Conservation (phyloP, 495 filamentous ascomycete genomes). For the Thermochaetoides thermophila region DNA sequence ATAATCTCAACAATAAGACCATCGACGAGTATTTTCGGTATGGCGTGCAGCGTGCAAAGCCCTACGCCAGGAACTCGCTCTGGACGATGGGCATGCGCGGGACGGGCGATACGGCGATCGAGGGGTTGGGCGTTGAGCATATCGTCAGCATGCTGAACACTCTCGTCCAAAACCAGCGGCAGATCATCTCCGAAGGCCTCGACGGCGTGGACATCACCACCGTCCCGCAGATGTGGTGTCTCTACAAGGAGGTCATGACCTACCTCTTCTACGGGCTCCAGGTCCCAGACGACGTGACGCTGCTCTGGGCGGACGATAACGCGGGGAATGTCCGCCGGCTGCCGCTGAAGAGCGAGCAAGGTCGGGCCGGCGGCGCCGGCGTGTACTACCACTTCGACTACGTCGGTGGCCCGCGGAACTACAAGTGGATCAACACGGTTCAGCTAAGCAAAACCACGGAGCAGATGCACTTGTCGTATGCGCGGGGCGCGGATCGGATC, state of each 20-base stretch:
- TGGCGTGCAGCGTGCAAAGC: constrained; percentile 47
- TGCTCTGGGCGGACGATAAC: constrained; percentile 67
- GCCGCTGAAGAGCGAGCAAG: constrained; percentile 45
- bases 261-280: constrained; percentile 50
- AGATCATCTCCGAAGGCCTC: constrained; percentile 41
- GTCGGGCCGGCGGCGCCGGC: constrained; percentile 50
- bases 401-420: constrained; percentile 47
- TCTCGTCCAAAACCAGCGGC: constrained; percentile 43
- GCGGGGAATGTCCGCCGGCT: constrained; percentile 55
- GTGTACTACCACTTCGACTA: constrained; percentile 70
- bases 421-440: constrained; percentile 62
- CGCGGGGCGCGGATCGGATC: constrained; percentile 47
- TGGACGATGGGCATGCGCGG: constrained; percentile 67
- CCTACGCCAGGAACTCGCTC: constrained; percentile 44
- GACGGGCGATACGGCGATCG: constrained; percentile 46
- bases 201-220: constrained; percentile 33
- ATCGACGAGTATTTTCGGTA: constrained; percentile 54
- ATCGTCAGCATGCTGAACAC: constrained; percentile 43
- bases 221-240: constrained; percentile 57
- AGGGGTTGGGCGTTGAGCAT: constrained; percentile 37
- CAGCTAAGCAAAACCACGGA: constrained; percentile 50
- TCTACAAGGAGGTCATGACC: constrained; percentile 57
- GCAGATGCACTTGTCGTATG: constrained; percentile 47
- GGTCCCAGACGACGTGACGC: constrained; percentile 57
- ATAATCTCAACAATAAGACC: constrained; percentile 47